Evolutionary conservation across 2,329 filamentous ascomycete genomes (phyloP).

Genomic region (Ophioceras dolichostomum): DNA sequence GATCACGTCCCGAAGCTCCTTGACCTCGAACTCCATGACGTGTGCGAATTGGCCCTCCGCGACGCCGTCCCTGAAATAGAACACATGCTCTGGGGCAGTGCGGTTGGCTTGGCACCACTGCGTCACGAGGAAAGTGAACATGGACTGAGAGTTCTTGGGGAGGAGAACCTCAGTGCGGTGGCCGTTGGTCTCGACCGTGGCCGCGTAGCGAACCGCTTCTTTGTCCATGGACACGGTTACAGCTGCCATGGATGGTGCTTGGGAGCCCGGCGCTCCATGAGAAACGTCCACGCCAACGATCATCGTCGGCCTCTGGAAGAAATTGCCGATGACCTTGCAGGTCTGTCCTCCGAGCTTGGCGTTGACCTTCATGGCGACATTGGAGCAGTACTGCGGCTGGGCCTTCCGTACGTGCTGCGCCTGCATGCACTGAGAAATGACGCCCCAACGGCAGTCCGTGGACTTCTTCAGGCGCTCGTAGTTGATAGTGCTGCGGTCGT

Average conservation of each 20-base stretch:
- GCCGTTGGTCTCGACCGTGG: constrained; percentile 72
- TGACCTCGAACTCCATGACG: constrained; percentile 68
- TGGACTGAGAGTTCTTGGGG: constrained; percentile 48
- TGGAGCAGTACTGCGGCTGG: constrained; percentile 77
- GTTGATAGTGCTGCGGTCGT: constrained; percentile 53
- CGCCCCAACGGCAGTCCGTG: constrained; percentile 73
- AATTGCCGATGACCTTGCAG: constrained; percentile 21
- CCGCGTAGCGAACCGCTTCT: constrained; percentile 62
- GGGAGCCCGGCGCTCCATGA: constrained; percentile 59
- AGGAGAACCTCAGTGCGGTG: constrained; percentile 69
- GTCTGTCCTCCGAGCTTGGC: constrained; percentile 85
- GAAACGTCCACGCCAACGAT: constrained; percentile 88
- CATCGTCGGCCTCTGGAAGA: constrained; percentile 51
- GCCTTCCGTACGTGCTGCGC: constrained; percentile 54
- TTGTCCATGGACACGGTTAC: constrained; percentile 72
- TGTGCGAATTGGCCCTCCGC: constrained; percentile 74
- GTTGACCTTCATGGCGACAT: constrained; percentile 95
- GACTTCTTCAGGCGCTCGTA: constrained; percentile 87
- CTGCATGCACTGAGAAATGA: constrained; percentile 75
- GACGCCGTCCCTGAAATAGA: constrained; percentile 91
- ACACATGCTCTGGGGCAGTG: constrained; percentile 58
- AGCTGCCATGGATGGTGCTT: constrained; percentile 67
- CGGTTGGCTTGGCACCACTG: constrained; percentile 49
- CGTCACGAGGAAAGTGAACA: constrained; percentile 51
- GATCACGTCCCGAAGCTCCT: constrained; percentile 53